A percentile compares a stretch with the other conserved stretches of the same genome.
These are phyloP conservation scores for Eucalyptus virginea DNA, from an alignment of 345 rosid genomes.

Conservation along the genomic window DNA sequence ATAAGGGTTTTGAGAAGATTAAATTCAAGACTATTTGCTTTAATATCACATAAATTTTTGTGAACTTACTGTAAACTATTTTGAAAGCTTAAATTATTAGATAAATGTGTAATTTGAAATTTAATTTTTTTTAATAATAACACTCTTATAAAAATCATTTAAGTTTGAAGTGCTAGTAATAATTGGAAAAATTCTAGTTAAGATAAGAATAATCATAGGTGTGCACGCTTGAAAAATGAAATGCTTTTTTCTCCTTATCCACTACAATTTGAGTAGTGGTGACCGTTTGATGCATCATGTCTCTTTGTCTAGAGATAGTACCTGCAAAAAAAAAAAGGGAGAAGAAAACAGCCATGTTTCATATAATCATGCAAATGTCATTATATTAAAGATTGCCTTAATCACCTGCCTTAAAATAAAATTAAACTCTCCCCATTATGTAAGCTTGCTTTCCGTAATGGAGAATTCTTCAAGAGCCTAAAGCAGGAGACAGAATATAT, in stretches of 20 bases:
- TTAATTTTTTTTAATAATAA: not conserved
- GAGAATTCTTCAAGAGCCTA: not conserved
- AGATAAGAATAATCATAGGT: not conserved
- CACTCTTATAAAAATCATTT: not conserved
- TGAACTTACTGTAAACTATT: not conserved
- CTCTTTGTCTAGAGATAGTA: not conserved
- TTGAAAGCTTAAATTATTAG: not conserved
- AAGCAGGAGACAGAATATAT: conserved; percentile 22
- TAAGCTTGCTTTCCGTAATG: not conserved
- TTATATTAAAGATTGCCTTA: not conserved
- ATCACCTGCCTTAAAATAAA: not conserved
- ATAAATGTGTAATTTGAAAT: not conserved
- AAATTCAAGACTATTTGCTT: not conserved
- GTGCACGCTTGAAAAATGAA: not conserved
- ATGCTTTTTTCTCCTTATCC: not conserved
- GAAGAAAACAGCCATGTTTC: not conserved
- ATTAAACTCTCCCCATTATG: not conserved
- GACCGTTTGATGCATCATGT: not conserved
- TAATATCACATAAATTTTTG: not conserved
- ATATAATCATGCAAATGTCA: not conserved
- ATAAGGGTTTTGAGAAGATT: not conserved
- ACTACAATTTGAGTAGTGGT: not conserved
- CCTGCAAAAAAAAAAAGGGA: not conserved
- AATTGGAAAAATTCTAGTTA: not conserved
- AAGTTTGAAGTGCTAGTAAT: not conserved